Base-by-base conservation (phyloP, 2,329 filamentous ascomycete genomes). In the Claviceps paspali region DNA sequence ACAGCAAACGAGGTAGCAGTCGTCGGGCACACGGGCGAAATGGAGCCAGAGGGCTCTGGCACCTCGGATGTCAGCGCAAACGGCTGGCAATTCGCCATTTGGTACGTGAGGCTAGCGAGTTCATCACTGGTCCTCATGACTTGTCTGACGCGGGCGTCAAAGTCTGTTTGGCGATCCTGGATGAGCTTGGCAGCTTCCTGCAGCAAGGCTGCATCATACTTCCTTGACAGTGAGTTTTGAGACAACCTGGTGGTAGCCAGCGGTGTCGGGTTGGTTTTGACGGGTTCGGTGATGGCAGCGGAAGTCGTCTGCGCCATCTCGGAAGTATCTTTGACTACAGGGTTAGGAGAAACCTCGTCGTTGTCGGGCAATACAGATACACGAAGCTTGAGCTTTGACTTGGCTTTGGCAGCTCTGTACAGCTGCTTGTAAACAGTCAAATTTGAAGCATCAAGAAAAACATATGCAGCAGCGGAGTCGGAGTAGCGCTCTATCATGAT, bases 351-450 rank as follows among this genome's bases (percentile, higher is more conserved):
- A 9, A 47, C 43, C 41, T 49, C 59, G 6, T 52, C 45, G 12
- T 55, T 46, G 41, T 52, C 44, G 29, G 57, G 48, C 36, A 61
- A 54, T 24, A 69, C 51, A 12, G 73, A 79, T 27, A 82, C 79
- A 47, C 77, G 83, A 41, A 98, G 73, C 60, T 91, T 87, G 49
- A 98, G 78, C 77, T 96, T 98, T 47, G 87, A 77, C 70, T 98
- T 98, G 27, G 91, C 91, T 67, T 95, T 98, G 45, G 91, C 91
- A 47, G 91, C 91, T 51, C 91, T 81, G 57, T 91, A 88, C 29
- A 98, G 79, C 56, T 95, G 91, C 68, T 95, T 96, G 70, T 94
- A 98, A 52, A 93, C 83, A 32, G 82, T 69, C 7, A 73, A 62
- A 53, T 94, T 92, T 54, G 68, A 67, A 43, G 76, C 67, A 56